Conservation (phyloP, 2,329 filamentous ascomycete genomes). For the Chaetomium globosum region DNA sequence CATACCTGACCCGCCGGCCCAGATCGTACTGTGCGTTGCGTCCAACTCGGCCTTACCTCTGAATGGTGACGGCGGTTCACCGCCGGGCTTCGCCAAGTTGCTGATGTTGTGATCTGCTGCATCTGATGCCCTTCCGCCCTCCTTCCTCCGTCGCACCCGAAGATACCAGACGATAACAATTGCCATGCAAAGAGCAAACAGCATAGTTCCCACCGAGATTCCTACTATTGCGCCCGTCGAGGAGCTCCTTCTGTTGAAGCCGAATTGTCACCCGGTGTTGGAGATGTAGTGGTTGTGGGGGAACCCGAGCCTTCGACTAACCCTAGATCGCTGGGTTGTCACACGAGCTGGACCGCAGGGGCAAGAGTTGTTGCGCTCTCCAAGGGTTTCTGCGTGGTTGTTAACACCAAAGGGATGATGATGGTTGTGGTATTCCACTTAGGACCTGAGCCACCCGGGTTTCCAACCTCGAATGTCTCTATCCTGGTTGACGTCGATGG, state of each 20-base stretch:
- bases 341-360: constrained; percentile 11
- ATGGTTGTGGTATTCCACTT: not conserved
- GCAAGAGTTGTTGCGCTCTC: not conserved
- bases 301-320: not conserved
- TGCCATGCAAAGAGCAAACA: not conserved
- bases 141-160: not conserved
- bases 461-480: not conserved
- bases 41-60: not conserved
- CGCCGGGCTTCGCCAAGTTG: not conserved
- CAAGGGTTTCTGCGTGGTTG: not conserved
- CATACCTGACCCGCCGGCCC: not conserved
- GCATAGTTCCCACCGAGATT: not conserved
- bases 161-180: not conserved
- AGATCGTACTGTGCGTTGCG: not conserved
- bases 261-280: not conserved
- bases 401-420: not conserved
- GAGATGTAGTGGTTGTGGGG: not conserved
- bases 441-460: not conserved
- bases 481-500: not conserved
- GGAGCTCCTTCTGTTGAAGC: not conserved
- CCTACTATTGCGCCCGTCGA: not conserved
- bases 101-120: not conserved
- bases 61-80: not conserved
- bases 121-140: not conserved
- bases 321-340: not conserved